Conservation (phyloP, 805 yeast species). For the Schwanniomyces vanrijiae region DNA sequence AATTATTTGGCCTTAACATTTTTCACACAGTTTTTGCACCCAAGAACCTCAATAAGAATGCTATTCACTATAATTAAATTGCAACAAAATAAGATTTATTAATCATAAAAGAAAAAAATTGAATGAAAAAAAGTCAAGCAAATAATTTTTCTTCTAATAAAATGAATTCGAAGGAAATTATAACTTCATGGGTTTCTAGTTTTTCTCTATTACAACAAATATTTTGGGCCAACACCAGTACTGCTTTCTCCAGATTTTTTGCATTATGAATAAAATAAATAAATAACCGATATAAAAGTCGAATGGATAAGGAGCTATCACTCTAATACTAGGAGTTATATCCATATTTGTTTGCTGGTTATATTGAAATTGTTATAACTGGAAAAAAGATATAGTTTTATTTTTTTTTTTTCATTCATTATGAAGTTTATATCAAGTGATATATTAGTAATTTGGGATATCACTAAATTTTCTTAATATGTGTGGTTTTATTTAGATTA, state of each 20-base stretch:
- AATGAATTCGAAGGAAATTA: conserved; percentile 24
- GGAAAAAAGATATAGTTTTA: conserved; percentile 19
- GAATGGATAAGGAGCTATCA: conserved; percentile 45
- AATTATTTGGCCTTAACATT: conserved; percentile 60
- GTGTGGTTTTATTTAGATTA: conserved; percentile 15
- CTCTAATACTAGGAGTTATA: conserved; percentile 50
- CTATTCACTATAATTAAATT: conserved; percentile 32
- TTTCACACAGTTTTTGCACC: conserved; percentile 54
- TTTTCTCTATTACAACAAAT: conserved; percentile 22
- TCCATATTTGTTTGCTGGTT: conserved; percentile 47
- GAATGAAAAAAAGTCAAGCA: conserved; percentile 15
- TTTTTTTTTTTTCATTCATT: conserved; percentile 12
- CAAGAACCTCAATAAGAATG: conserved; percentile 63
- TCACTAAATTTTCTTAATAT: conserved; percentile 21
- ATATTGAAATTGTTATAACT: conserved; percentile 53
- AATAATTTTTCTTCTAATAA: conserved; percentile 22
- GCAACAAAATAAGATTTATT: conserved; percentile 35
- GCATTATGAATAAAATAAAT: conserved; percentile 53
- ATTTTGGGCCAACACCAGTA: conserved; percentile 31
- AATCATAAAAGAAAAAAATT: conserved; percentile 23
- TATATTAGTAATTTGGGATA: conserved; percentile 19
- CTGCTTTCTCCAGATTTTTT: conserved; percentile 30
- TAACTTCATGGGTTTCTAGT: conserved; percentile 32
- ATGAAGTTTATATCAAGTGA: conserved; percentile 19
- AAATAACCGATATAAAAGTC: conserved; percentile 26